phyloP scores from a whole-genome alignment of 2,329 filamentous ascomycete genomes.

The Aspergillus tubingensis region DNA sequence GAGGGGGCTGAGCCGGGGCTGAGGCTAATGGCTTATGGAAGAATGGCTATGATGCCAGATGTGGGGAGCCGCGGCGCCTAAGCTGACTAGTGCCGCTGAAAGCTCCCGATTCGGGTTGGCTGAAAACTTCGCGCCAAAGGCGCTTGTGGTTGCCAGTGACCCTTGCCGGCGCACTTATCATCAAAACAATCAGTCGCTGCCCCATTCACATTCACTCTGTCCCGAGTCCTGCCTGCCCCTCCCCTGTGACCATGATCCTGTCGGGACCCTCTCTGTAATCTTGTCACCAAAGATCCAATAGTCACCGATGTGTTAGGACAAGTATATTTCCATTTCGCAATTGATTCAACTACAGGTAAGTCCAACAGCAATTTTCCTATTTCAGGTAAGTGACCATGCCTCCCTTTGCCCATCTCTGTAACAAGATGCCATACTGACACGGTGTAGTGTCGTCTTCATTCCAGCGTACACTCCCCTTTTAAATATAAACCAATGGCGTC shows the following conservation, averaged over 20 bases:
- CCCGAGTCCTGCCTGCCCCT: neutral
- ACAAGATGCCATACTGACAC: neutral
- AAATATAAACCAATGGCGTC: conserved; percentile 35
- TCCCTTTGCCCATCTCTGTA: neutral
- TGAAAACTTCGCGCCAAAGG: conserved; percentile 24
- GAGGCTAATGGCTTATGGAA: neutral
- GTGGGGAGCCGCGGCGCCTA: conserved; percentile 20
- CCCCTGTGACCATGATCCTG: conserved; percentile 10
- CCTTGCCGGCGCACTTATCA: conserved; percentile 10
- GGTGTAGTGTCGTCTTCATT: neutral
- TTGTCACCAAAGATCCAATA: neutral
- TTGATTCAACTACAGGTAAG: conserved; percentile 21
- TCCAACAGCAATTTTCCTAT: conserved; percentile 6
- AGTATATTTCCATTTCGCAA: neutral
- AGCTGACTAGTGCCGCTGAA: neutral
- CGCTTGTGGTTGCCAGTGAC: conserved; percentile 23
- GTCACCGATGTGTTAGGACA: neutral
- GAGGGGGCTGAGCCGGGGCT: conserved; percentile 2
- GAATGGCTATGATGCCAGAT: conserved; percentile 7
- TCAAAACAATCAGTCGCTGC: conserved; percentile 23
- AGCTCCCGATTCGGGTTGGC: conserved; percentile 12
- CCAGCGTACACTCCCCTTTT: conserved; percentile 4
- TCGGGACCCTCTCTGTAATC: neutral
- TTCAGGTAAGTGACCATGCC: conserved; percentile 5
- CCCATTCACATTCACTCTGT: neutral